These are phyloP conservation scores for Elongisporangium anandrum DNA, from an alignment of 352 stramenopile species.

Conservation along the genomic window DNA sequence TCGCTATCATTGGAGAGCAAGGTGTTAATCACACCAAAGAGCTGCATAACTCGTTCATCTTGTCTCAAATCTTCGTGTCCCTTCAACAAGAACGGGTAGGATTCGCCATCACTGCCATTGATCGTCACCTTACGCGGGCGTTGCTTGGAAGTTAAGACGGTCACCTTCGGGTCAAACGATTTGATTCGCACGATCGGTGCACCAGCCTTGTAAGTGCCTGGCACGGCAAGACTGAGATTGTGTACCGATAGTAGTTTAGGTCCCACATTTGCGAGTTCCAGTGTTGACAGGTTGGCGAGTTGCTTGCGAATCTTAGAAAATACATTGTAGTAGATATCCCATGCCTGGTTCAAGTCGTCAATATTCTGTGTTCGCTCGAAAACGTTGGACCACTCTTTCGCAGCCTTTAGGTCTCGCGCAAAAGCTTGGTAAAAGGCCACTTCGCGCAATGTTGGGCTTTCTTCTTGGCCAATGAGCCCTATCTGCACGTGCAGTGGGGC, in stretches of 20 bases:
- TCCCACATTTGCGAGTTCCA: conserved; percentile 98
- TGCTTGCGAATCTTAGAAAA: conserved; percentile 93
- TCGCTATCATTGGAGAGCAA: conserved; percentile 97
- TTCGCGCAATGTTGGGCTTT: conserved; percentile 79
- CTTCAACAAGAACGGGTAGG: conserved; percentile 99
- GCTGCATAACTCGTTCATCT: conserved; percentile 99
- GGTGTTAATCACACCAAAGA: conserved; percentile 99
- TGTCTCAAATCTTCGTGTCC: conserved; percentile 99
- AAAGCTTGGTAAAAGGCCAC: conserved; percentile 89
- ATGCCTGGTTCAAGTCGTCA: conserved; percentile 89
- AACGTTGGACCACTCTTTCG: conserved; percentile 81
- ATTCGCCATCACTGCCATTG: conserved; percentile 95
- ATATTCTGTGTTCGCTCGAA: conserved; percentile 76
- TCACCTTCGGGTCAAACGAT: conserved; percentile 93
- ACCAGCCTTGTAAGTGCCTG: conserved; percentile 86
- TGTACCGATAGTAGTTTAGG: conserved; percentile 93
- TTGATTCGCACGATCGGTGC: conserved; percentile 85
- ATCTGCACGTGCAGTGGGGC: conserved; percentile 92
- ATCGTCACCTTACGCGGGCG: conserved; percentile 98
- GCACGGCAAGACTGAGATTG: conserved; percentile 96
- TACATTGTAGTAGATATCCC: conserved; percentile 99
- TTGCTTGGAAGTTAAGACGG: conserved; percentile 99
- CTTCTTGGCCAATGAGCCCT: conserved; percentile 67
- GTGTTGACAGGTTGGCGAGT: conserved; percentile 93
- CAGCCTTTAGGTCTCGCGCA: conserved; percentile 88